Percentiles rank a stretch among this genome's conserved stretches.
phyloP scores from a whole-genome alignment of 805 yeast species.

The Candida xyloterini region DNA sequence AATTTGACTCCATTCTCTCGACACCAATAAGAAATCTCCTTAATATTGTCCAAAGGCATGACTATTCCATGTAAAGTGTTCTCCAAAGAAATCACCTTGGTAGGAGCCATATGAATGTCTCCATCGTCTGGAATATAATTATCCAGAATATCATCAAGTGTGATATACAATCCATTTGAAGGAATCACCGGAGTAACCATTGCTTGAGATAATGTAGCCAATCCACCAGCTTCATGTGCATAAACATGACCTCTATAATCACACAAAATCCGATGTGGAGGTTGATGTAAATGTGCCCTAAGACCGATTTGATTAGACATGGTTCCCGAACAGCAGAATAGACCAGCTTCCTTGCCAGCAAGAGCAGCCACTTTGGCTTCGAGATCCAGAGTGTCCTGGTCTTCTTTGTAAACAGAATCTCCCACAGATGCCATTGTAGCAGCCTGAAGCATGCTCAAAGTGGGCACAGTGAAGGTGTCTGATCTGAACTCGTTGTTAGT shows the following conservation, averaged over 20 bases:
- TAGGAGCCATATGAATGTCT: conserved; percentile 84
- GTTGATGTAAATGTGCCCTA: conserved; percentile 68
- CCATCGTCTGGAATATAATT: conserved; percentile 68
- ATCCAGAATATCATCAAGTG: conserved; percentile 69
- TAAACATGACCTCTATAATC: conserved; percentile 82
- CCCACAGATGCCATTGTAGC: conserved; percentile 61
- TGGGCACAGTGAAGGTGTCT: conserved; percentile 89
- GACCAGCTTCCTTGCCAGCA: conserved; percentile 75
- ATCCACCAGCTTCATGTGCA: conserved; percentile 82
- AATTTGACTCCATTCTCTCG: conserved; percentile 53
- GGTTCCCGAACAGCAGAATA: conserved; percentile 84
- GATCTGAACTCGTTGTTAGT: conserved; percentile 51
- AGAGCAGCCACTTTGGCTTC: conserved; percentile 63
- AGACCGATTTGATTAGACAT: conserved; percentile 83
- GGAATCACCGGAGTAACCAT: conserved; percentile 85
- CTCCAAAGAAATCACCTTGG: conserved; percentile 75
- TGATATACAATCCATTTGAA: conserved; percentile 65
- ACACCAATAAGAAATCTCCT: conserved; percentile 66
- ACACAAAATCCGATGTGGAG: conserved; percentile 77
- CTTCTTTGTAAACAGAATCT: conserved; percentile 84
- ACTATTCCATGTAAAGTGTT: conserved; percentile 82
- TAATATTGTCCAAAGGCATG: conserved; percentile 72
- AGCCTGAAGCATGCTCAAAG: conserved; percentile 64
- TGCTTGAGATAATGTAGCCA: conserved; percentile 82
- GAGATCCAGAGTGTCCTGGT: conserved; percentile 58